phyloP scores from a whole-genome alignment of 2,329 filamentous ascomycete species.

The Fusarium begoniae region DNA sequence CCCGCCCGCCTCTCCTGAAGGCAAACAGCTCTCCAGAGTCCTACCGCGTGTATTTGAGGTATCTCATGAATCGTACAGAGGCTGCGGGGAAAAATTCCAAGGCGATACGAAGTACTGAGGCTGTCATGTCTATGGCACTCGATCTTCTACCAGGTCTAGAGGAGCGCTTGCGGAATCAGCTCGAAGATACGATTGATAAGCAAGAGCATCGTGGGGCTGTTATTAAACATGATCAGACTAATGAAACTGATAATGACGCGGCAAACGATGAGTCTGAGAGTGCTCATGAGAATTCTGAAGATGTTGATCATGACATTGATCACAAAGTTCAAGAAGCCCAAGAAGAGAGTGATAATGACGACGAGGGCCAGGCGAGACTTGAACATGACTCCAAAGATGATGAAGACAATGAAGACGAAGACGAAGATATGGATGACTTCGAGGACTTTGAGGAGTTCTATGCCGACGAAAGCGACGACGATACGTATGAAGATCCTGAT shows the following conservation, averaged over 20 bases:
- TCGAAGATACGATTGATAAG: not conserved
- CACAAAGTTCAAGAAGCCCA: not conserved
- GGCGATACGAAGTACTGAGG: not conserved
- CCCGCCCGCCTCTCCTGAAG: not conserved
- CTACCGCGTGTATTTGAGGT: not conserved
- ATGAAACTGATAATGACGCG: not conserved
- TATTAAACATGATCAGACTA: not conserved
- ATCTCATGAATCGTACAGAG: not conserved
- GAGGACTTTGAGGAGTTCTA: not conserved
- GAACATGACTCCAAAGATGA: not conserved
- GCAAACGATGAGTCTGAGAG: not conserved
- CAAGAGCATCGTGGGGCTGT: not conserved
- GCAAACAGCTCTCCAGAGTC: not conserved
- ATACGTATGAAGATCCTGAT: fast-evolving
- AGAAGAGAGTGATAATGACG: fast-evolving
- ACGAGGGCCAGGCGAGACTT: not conserved
- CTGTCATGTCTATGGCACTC: not conserved
- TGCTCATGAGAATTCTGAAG: not conserved
- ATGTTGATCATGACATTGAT: not conserved
- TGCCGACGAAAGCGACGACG: fast-evolving
- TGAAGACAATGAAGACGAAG: fast-evolving
- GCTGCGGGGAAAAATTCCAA: not conserved
- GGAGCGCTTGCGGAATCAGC: not conserved
- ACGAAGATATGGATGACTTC: fast-evolving
- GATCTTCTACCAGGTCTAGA: not conserved